Evolutionary conservation across 1,284 basidiomycete genomes (phyloP).

Genomic region (Agroathelia rolfsii): DNA sequence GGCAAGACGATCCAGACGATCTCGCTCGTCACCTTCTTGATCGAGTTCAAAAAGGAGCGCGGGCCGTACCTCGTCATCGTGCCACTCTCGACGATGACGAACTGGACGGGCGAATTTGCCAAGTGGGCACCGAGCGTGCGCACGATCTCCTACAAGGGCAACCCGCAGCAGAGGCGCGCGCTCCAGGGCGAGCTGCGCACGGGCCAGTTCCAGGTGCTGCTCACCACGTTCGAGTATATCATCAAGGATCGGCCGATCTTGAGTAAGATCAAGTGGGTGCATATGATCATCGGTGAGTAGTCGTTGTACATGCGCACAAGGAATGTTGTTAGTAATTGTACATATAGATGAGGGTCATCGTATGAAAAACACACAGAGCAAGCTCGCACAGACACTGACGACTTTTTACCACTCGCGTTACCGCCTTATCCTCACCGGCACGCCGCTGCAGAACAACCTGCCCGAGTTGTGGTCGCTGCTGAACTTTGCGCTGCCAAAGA

Average conservation of each 20-base stretch:
- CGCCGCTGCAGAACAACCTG: conserved; percentile 96
- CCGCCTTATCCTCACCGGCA: conserved; percentile 95
- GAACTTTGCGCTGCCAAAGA: conserved; percentile 96
- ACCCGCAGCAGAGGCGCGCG: conserved; percentile 69
- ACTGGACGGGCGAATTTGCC: conserved; percentile 96
- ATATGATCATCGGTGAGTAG: conserved; percentile 87
- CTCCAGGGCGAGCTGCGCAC: conserved; percentile 68
- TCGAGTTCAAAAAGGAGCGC: conserved; percentile 84
- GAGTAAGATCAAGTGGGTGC: conserved; percentile 92
- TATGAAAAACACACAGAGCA: conserved; percentile 98
- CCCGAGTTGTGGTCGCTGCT: conserved; percentile 97
- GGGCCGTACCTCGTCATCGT: conserved; percentile 98
- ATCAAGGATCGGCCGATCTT: conserved; percentile 93
- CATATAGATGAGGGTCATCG: conserved; percentile 89
- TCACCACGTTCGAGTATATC: conserved; percentile 99
- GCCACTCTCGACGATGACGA: conserved; percentile 95
- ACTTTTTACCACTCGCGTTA: conserved; percentile 91
- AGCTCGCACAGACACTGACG: conserved; percentile 88
- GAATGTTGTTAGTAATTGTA: conserved; percentile 1
- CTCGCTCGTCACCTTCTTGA: conserved; percentile 91
- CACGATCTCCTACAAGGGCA: conserved; percentile 89
- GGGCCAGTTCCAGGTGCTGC: conserved; percentile 87
- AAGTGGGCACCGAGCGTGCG: conserved; percentile 92
- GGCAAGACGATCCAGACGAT: conserved; percentile 97
- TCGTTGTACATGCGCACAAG: neutral